Percentiles rank a stretch among this genome's conserved stretches.
Evolutionary conservation across 116 monocot species (phyloP).

Genomic region (Papilionanthe hybrid): DNA sequence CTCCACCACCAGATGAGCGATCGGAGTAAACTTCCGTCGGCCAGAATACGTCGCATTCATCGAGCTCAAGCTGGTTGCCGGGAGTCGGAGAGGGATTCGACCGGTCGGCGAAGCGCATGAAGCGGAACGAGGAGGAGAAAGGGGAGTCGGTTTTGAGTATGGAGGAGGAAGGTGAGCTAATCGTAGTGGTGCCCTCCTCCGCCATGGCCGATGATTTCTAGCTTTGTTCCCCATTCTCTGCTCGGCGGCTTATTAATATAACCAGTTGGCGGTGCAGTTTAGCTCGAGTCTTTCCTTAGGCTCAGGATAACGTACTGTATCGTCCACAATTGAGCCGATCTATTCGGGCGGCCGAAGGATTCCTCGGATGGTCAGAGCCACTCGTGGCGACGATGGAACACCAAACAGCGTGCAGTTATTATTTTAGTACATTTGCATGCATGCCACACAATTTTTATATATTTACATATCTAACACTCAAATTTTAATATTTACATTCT

Average conservation of each 20-base stretch:
- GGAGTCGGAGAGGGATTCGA: constrained; percentile 17
- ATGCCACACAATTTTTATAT: too few relatives aligned
- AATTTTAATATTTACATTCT: too few relatives aligned
- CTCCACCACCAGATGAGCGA: constrained; percentile 3
- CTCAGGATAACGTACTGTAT: background rate
- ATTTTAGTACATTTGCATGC: too few relatives aligned
- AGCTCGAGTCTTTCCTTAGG: background rate
- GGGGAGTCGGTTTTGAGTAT: constrained; percentile 4
- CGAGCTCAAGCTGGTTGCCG: constrained; percentile 44
- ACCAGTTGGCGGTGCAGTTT: background rate
- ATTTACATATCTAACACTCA: too few relatives aligned
- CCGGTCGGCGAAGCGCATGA: constrained; percentile 47
- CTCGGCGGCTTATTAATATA: background rate
- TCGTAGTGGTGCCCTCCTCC: constrained; percentile 3
- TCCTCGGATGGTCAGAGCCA: background rate
- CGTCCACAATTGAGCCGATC: background rate
- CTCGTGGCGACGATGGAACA: background rate
- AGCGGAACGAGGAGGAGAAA: constrained; percentile 31
- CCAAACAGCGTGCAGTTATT: background rate
- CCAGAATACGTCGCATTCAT: constrained; percentile 86
- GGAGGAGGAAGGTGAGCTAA: constrained; percentile 13
- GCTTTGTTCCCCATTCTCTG: background rate
- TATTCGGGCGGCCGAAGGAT: background rate
- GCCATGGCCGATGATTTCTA: background rate
- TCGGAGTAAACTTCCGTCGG: constrained; percentile 17